Base-by-base conservation (phyloP, 768 basidiomycete genomes). In the Tylopilus intermedius region DNA sequence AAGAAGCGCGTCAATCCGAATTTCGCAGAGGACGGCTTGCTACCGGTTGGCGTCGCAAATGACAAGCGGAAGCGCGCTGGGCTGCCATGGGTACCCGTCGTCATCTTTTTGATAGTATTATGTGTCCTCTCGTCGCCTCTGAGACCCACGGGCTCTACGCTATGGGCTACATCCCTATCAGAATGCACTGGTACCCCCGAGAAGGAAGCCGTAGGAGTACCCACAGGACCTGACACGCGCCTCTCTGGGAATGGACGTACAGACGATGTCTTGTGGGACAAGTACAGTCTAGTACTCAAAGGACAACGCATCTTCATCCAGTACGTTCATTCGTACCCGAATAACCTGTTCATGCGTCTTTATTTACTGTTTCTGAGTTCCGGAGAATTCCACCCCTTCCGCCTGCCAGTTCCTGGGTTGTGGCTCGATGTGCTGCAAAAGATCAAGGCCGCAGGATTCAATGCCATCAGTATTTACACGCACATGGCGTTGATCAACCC, bases 381-480 rank as follows among this genome's bases (percentile, higher is more conserved):
- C 0, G 90, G 90, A 52, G 90, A 91, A 66, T 89, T 90, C 66
- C 90, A 91, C 61, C 81, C 88, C 0, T 92, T 88, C 72, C 80
- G 88, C 22, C 70, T 92, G 8, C 90, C 88, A 9, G 84, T 90
- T 0, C 88, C 86, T 14, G 80, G 80, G 3, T 67, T 92, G 50
- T 93, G 90, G 89, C 76, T 81, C 11, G 90, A 91, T 61, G 82
- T 92, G 46, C 78, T 92, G 39, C 83, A 92, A 58, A 92, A 88
- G 63, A 73, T 81, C 54, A 88, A 88, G 61, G 90, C 88, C 5
- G 82, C 86, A 0, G 90, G 90, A 10, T 73, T 93, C 54, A 93
- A 91, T 59, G 80, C 80, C 0, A 71, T 89, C 58, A 88, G 86
- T 57, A 79, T 92, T 24, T 91, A 91, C 60, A 81, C 81, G 0